A percentile compares a stretch with the other conserved stretches of the same genome.
These are phyloP conservation scores for Mortierella sp. DNA, from an alignment of 371 early-diverging fungal species.

Conservation along the genomic window DNA sequence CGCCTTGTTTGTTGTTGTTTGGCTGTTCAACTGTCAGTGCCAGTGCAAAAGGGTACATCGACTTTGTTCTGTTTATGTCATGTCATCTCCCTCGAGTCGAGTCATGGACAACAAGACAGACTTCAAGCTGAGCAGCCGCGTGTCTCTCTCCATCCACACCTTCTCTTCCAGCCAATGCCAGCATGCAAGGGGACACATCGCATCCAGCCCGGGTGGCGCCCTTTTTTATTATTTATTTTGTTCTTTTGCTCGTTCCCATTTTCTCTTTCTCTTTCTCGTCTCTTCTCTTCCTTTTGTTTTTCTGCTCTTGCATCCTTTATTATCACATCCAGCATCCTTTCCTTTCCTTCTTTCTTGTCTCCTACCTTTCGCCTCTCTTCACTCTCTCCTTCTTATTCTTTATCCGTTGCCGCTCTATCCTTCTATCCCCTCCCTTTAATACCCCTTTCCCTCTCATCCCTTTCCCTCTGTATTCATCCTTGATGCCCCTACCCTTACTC, in stretches of 20 bases:
- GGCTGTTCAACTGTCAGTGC: no score
- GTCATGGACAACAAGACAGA: background rate
- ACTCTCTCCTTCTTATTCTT: slow-evolving; percentile 1
- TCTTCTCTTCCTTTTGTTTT: background rate
- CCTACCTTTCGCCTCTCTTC: slow-evolving; percentile 1
- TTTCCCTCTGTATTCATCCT: background rate
- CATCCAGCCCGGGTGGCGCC: no score
- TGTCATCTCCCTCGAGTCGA: no score
- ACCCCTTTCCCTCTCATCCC: background rate
- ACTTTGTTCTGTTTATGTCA: no score
- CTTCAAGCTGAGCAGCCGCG: background rate
- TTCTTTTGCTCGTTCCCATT: background rate
- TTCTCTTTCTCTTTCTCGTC: background rate
- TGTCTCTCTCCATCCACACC: background rate
- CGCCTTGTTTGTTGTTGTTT: no score
- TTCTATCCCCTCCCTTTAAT: background rate
- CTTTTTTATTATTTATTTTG: background rate
- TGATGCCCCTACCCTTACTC: slow-evolving; percentile 7
- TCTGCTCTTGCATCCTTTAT: background rate
- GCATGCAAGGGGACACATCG: background rate
- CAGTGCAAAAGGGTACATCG: no score
- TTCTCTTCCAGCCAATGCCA: no score
- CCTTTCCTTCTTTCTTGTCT: background rate
- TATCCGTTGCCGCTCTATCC: background rate
- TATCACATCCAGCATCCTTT: slow-evolving; percentile 5